Percentiles rank a stretch among this genome's conserved stretches.
These are phyloP conservation scores for Bidens hawaiensis DNA, from an alignment of 140 eudicot species.

Conservation along the genomic window DNA sequence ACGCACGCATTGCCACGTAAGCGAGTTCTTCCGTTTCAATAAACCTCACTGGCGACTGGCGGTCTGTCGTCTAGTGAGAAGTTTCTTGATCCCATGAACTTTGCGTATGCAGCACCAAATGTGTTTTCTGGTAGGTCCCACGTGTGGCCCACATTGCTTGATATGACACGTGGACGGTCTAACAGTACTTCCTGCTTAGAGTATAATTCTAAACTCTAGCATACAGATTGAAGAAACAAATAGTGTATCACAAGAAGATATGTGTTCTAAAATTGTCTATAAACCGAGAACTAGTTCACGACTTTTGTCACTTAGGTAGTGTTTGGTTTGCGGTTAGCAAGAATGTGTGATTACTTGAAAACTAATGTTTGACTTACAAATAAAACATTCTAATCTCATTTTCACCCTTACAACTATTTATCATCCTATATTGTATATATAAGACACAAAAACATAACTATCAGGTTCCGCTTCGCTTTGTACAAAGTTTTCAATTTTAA, in stretches of 20 bases:
- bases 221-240: background rate
- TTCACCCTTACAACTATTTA: too few species aligned
- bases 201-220: background rate
- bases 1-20: too few species aligned
- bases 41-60: constrained; percentile 87
- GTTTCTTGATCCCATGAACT: constrained; percentile 87
- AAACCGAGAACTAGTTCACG: background rate
- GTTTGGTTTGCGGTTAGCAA: background rate
- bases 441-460: too few species aligned
- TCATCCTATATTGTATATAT: too few species aligned
- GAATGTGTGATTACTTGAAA: too few species aligned
- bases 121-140: constrained; percentile 80
- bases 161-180: constrained; percentile 84
- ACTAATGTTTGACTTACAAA: too few species aligned
- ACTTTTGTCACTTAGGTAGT: background rate
- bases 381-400: too few species aligned
- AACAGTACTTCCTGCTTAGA: constrained; percentile 33
- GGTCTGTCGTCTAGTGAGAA: constrained; percentile 89
- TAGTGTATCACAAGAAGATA: background rate
- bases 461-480: too few species aligned
- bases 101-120: constrained; percentile 93
- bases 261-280: background rate
- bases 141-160: constrained; percentile 62
- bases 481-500: too few species aligned
- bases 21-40: constrained; percentile 86